These are phyloP conservation scores for Penicillium sp. DNA, from an alignment of 2,329 filamentous ascomycete species.

Conservation along the genomic window DNA sequence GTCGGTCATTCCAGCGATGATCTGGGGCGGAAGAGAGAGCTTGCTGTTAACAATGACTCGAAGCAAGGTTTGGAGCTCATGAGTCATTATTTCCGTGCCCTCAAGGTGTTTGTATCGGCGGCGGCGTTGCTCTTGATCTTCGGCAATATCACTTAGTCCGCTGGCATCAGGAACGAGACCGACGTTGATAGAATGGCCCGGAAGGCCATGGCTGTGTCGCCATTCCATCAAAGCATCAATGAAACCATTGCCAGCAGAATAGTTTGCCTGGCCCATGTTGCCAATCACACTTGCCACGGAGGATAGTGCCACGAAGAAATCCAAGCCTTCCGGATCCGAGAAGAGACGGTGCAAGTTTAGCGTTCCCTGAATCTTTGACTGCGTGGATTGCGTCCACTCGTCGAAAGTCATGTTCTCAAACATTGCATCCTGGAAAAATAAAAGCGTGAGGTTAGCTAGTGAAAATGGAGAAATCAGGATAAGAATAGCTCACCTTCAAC, in stretches of 20 bases:
- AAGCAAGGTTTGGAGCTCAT: constrained; percentile 19
- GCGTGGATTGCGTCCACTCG: constrained; percentile 11
- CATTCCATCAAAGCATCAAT: constrained; percentile 22
- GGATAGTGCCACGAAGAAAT: constrained; percentile 54
- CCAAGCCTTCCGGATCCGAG: constrained; percentile 16
- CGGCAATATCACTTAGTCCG: constrained; percentile 19
- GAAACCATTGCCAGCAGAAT: constrained; percentile 51
- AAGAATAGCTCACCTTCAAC: constrained; percentile 10
- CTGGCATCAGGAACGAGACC: constrained; percentile 25
- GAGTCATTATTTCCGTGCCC: constrained; percentile 21
- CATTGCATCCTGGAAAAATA: constrained; percentile 18
- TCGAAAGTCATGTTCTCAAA: constrained; percentile 22
- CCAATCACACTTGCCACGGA: constrained; percentile 56
- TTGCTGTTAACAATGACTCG: constrained; percentile 19
- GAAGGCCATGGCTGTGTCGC: constrained; percentile 13
- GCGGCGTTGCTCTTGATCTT: constrained; percentile 18
- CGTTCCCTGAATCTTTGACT: constrained; percentile 16
- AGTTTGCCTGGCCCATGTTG: constrained; percentile 57
- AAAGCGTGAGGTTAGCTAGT: background rate
- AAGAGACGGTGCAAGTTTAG: constrained; percentile 17
- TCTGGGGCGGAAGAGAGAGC: constrained; percentile 15
- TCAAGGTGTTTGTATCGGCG: constrained; percentile 21
- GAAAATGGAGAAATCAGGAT: background rate
- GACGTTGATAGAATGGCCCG: constrained; percentile 20
- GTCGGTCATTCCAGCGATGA: constrained; percentile 23